These are phyloP conservation scores for Corymbia maculata DNA, from an alignment of 345 rosid species.

Conservation along the genomic window DNA sequence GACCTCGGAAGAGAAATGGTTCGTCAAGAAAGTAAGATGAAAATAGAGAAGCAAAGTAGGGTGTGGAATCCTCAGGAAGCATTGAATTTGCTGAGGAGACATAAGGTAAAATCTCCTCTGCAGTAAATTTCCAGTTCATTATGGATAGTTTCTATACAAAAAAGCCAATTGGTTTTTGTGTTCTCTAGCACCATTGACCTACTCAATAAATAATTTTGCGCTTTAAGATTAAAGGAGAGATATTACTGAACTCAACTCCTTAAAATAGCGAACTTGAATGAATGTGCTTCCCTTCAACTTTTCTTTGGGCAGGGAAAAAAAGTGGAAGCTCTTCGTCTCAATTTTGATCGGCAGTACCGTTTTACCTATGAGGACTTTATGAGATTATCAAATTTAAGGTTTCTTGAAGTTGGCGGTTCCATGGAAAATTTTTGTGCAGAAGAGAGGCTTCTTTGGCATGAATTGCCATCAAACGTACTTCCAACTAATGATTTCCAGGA, in stretches of 20 bases:
- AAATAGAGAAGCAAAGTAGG: background rate
- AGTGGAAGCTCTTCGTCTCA: background rate
- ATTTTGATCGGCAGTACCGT: accelerated
- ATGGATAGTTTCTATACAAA: too few species aligned
- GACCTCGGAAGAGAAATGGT: background rate
- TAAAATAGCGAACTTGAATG: background rate
- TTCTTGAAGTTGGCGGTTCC: background rate
- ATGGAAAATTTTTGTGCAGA: accelerated
- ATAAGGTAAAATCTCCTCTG: background rate
- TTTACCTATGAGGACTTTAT: background rate
- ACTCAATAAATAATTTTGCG: too few species aligned
- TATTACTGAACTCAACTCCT: background rate
- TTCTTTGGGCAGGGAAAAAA: background rate
- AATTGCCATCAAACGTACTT: background rate
- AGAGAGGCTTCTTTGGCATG: background rate
- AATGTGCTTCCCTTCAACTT: background rate
- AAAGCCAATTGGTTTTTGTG: too few species aligned
- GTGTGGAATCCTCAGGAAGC: background rate
- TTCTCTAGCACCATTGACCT: background rate
- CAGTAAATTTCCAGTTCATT: too few species aligned
- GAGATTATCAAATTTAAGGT: background rate
- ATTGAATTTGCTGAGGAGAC: background rate
- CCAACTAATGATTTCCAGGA: background rate
- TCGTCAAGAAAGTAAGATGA: background rate
- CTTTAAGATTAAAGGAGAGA: background rate